phyloP scores from a whole-genome alignment of 768 basidiomycete genomes.

The Xerocomus brunneocitrinus region DNA sequence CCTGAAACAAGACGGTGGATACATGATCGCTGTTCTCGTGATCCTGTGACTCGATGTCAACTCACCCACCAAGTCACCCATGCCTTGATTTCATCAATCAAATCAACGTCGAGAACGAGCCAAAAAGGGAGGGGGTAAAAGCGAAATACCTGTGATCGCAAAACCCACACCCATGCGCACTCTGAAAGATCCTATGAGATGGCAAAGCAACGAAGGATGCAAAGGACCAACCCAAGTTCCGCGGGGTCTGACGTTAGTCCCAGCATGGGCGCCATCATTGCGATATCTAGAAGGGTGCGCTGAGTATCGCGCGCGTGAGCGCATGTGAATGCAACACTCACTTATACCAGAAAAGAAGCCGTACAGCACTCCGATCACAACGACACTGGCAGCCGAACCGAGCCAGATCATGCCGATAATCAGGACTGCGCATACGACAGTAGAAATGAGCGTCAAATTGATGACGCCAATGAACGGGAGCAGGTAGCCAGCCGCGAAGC shows the following conservation, averaged over 20 bases:
- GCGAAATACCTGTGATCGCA: slow-evolving; percentile 34
- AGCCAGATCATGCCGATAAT: slow-evolving; percentile 42
- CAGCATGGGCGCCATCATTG: slow-evolving; percentile 36
- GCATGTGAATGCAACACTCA: slow-evolving; percentile 10
- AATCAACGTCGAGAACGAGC: neutral
- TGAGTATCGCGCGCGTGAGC: neutral
- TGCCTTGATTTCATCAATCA: slow-evolving; percentile 7
- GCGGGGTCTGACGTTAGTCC: slow-evolving; percentile 37
- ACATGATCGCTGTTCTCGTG: too few species aligned
- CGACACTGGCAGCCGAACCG: slow-evolving; percentile 30
- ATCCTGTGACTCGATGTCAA: neutral
- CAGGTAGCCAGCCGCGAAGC: slow-evolving; percentile 41
- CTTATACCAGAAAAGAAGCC: slow-evolving; percentile 43
- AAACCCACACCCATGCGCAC: slow-evolving; percentile 46
- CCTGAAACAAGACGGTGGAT: slow-evolving; percentile 25
- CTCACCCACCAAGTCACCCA: neutral
- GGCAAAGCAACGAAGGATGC: neutral
- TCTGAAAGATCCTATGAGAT: slow-evolving; percentile 2
- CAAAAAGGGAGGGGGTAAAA: neutral
- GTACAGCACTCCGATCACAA: slow-evolving; percentile 39
- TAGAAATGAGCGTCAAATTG: slow-evolving; percentile 37
- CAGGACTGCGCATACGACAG: slow-evolving; percentile 31
- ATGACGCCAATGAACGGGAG: slow-evolving; percentile 39
- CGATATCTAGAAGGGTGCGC: slow-evolving; percentile 25
- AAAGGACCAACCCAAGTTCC: slow-evolving; percentile 41